A percentile compares a stretch with the other conserved stretches of the same genome.
Conservation (phyloP, 163 green algal species). For the Coccomyxa subellipsoidea region DNA sequence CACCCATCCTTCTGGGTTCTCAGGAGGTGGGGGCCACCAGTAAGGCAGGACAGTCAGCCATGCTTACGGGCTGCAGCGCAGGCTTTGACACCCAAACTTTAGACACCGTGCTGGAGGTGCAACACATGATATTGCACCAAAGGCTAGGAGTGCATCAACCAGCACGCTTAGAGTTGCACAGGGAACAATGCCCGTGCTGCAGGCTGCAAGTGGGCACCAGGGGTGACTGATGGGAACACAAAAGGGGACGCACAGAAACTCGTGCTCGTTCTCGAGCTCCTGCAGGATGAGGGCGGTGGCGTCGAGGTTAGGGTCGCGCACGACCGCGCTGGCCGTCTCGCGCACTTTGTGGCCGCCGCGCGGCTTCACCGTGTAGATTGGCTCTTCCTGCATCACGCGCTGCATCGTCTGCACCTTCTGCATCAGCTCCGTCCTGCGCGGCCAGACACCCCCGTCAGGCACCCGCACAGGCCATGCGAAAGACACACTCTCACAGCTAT, state of each 20-base stretch:
- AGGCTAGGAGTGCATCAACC: too few relatives aligned
- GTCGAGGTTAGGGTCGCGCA: constrained; percentile 70
- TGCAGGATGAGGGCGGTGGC: constrained; percentile 70
- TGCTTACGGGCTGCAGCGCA: too few relatives aligned
- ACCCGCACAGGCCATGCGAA: too few relatives aligned
- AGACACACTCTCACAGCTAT: too few relatives aligned
- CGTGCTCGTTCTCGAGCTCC: constrained; percentile 70
- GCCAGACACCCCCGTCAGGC: neutral
- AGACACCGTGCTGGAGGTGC: too few relatives aligned
- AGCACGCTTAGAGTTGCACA: neutral
- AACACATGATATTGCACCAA: too few relatives aligned
- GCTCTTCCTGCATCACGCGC: constrained; percentile 33
- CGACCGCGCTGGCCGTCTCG: constrained; percentile 18
- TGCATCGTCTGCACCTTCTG: constrained; percentile 43
- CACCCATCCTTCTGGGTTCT: too few relatives aligned
- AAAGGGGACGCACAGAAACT: constrained; percentile 44
- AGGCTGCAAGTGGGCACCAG: neutral
- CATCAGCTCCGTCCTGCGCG: constrained; percentile 51
- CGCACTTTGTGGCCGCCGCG: constrained; percentile 14
- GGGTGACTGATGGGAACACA: neutral
- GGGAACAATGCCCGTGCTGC: neutral
- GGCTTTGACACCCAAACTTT: too few relatives aligned
- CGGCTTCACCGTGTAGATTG: constrained; percentile 7
- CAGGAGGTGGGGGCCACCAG: too few relatives aligned
- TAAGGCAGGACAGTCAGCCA: too few relatives aligned